Base-by-base conservation (phyloP, 202 grass and related monocot genomes). In the Dendrocalamus latiflorus region DNA sequence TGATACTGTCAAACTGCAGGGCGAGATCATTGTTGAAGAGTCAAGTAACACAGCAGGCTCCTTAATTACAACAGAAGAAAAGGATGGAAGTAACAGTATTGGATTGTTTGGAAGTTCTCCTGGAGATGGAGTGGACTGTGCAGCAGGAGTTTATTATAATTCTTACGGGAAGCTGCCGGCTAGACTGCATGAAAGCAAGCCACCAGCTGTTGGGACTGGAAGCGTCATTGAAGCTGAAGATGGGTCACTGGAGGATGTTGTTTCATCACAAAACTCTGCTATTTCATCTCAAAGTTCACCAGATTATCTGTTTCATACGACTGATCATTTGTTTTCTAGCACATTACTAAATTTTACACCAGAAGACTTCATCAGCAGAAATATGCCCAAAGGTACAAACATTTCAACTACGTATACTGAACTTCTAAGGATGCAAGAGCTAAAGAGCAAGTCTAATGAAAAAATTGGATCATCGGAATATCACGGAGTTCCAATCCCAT, bases 181-280 rank as follows among this genome's bases (percentile, higher is more conserved):
- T 53, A 71, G 80, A 59, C 85, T 86, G 49, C 84, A 79, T 65
- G 84, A 89, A 71, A 83, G 84, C 69, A 82, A 75, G 64, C 51
- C 38, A 65, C 42, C 63, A 8, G 72, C 65, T 11, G 77, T 61
- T 37, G 62, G 53, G 21, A 80, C 42, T 76, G 62, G 22, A 78
- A 51, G 30, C 42, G 10, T 67, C 11, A 51, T 57, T 42, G 79
- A 86, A 72, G 60, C 53, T 73, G 89, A 91, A 64, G 89, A 91
- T 37, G 85, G 75, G 57, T 72, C 81, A 72, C 62, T 82, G 42
- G 91, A 89, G 67, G 86, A 86, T 66, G 87, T 87, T 49, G 57
- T 87, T 88, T 94, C 92, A 65, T 91, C 87, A 25, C 89, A 94
- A 44, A 85, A 94, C 42, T 91, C 87, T 54, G 57, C 79, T 69